These are phyloP conservation scores for Lentinula aciculospora DNA, from an alignment of 768 basidiomycete species.

Conservation along the genomic window DNA sequence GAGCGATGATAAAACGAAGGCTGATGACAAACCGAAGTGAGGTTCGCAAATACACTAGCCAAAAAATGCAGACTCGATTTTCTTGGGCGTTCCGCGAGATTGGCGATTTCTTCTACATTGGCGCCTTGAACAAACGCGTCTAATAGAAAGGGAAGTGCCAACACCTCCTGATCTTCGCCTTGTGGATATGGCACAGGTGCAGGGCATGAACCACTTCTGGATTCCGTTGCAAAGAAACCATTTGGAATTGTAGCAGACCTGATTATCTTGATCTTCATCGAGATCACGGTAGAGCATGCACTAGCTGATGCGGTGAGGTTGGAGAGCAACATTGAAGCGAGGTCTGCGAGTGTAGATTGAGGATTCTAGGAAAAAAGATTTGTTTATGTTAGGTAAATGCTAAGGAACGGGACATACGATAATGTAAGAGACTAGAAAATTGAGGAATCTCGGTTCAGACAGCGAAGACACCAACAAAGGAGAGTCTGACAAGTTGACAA, in stretches of 20 bases:
- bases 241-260: conserved; percentile 40
- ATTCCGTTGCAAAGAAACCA: conserved; percentile 66
- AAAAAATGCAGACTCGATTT: conserved; percentile 89
- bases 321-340: conserved; percentile 96
- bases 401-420: conserved; percentile 49
- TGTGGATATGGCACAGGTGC: conserved; percentile 69
- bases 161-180: conserved; percentile 44
- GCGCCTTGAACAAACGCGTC: conserved; percentile 85
- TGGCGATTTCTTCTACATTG: conserved; percentile 40
- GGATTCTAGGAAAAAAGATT: conserved; percentile 63
- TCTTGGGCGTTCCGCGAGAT: conserved; percentile 42
- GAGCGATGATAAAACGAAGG: not conserved
- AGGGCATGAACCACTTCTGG: conserved; percentile 74
- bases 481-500: conserved; percentile 91
- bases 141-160: conserved; percentile 75
- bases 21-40: conserved; percentile 59
- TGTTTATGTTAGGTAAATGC: conserved; percentile 6
- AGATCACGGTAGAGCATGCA: conserved; percentile 59
- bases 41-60: conserved; percentile 90
- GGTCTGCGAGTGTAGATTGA: conserved; percentile 86
- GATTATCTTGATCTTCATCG: conserved; percentile 62
- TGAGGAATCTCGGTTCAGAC: conserved; percentile 67
- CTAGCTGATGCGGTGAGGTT: conserved; percentile 78
- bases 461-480: conserved; percentile 59
- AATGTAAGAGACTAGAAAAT: conserved; percentile 85